A percentile compares a stretch with the other conserved stretches of the same genome.
These are phyloP conservation scores for Beauveria sp. DNA, from an alignment of 2,329 filamentous ascomycete species.

Conservation along the genomic window DNA sequence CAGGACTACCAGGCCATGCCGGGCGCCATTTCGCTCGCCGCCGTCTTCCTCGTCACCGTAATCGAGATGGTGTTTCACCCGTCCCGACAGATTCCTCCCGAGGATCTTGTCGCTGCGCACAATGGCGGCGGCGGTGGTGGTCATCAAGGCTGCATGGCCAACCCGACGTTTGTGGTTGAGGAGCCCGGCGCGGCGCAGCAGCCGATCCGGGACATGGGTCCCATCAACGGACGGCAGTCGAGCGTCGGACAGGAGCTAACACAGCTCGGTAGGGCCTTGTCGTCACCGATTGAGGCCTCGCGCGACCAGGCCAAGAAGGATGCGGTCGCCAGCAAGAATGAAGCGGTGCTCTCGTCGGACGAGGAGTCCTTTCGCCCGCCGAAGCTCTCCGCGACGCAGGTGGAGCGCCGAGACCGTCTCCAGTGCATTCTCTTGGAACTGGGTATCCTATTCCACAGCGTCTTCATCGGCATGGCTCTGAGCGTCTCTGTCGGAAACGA, in stretches of 20 bases:
- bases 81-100: slow-evolving; percentile 24
- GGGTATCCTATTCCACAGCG: slow-evolving; percentile 55
- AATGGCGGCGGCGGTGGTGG: slow-evolving; percentile 2
- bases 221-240: slow-evolving; percentile 24
- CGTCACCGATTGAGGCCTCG: slow-evolving; percentile 11
- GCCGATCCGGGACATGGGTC: slow-evolving; percentile 26
- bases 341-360: neutral
- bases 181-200: slow-evolving; percentile 12
- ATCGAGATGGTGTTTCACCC: slow-evolving; percentile 65
- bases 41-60: slow-evolving; percentile 69
- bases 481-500: slow-evolving; percentile 69
- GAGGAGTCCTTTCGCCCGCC: slow-evolving; percentile 17
- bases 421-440: slow-evolving; percentile 74
- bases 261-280: slow-evolving; percentile 19
- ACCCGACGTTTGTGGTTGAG: neutral
- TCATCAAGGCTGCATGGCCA: slow-evolving; percentile 17
- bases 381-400: slow-evolving; percentile 41
- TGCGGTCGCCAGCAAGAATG: slow-evolving; percentile 12
- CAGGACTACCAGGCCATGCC: slow-evolving; percentile 68
- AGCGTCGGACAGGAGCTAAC: slow-evolving; percentile 28
- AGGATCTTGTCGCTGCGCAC: neutral
- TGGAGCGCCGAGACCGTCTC: slow-evolving; percentile 57
- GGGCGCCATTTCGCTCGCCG: slow-evolving; percentile 70
- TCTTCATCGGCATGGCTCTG: slow-evolving; percentile 80
- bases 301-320: slow-evolving; percentile 13